Conservation (phyloP, 176 grass and related monocot species). For the Lolium rigidum region DNA sequence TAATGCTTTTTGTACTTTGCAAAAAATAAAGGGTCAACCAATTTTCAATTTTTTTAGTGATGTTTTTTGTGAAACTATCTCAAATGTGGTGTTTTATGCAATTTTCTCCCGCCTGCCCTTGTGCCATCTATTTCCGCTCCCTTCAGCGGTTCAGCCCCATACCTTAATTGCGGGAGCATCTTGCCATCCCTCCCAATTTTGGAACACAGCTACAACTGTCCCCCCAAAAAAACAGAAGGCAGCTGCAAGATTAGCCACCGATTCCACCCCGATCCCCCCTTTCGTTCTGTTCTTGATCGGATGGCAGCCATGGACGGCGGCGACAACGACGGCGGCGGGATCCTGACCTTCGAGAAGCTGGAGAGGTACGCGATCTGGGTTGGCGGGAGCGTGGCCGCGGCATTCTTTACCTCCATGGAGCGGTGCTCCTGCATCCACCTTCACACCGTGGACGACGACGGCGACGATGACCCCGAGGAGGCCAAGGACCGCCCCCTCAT, state of each 20-base stretch:
- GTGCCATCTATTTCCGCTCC: no score
- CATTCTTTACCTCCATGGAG: slow-evolving; percentile 85
- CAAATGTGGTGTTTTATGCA: no score
- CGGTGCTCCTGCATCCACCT: slow-evolving; percentile 87
- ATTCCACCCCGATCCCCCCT: neutral
- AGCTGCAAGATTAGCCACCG: neutral
- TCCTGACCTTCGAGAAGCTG: slow-evolving; percentile 49
- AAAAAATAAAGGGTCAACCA: no score
- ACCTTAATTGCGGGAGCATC: no score
- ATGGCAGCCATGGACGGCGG: slow-evolving; percentile 43
- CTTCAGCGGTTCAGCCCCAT: no score
- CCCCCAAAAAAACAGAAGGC: neutral
- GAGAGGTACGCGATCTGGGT: slow-evolving; percentile 67
- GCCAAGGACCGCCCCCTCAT: slow-evolving; percentile 71
- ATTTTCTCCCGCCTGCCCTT: no score
- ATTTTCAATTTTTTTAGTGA: no score
- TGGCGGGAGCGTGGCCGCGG: slow-evolving; percentile 60
- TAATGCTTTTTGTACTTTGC: no score
- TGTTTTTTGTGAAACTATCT: no score
- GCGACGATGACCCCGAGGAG: slow-evolving; percentile 67
- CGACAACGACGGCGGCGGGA: slow-evolving; percentile 21
- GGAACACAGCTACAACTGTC: neutral
- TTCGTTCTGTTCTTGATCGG: neutral
- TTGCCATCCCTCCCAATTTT: neutral
- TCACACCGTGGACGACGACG: slow-evolving; percentile 76